Evolutionary conservation across 2,329 filamentous ascomycete genomes (phyloP), one percentile per base, ranked within the genome.

Genomic region (Botryotinia narcissicola): DNA sequence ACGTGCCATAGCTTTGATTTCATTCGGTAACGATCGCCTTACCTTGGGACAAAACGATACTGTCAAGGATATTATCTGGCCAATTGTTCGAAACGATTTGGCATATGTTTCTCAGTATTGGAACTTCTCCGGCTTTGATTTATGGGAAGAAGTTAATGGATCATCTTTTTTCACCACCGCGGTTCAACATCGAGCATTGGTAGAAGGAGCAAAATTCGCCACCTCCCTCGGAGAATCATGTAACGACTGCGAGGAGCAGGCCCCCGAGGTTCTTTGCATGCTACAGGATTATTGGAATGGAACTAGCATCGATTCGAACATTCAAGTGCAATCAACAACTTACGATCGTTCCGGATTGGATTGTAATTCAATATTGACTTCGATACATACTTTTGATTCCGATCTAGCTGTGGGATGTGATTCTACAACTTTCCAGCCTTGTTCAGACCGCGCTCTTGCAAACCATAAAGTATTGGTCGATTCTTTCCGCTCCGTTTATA

Each of bases 121-220:
- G 89, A 88, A 86, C 74, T 82, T 85, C 75, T 85, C 85, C 10
- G 85, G 85, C 0, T 95, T 90, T 78, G 93, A 97, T 80, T 86
- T 96, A 14, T 96, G 93, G 93, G 93, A 97, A 80, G 93, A 96
- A 81, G 88, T 93, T 9, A 85, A 86, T 29, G 92, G 92, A 70
- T 90, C 88, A 35, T 94, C 92, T 0, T 96, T 94, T 85, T 97
- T 95, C 82, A 95, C 93, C 1, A 84, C 90, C 51, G 88, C 90
- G 4, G 87, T 87, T 67, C 89, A 92, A 75, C 89, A 95, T 80
- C 76, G 78, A 44, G 85, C 89, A 42, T 83, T 91, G 18, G 84
- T 89, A 2, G 88, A 93, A 82, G 93, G 93, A 14, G 87, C 85
- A 57, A 84, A 85, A 3, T 86, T 95, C n/a, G 92, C 93, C 2